Evolutionary conservation across 1,284 basidiomycete species (phyloP), one percentile per base, ranked within the genome.

Genomic region (Pseudozyma sp.): DNA sequence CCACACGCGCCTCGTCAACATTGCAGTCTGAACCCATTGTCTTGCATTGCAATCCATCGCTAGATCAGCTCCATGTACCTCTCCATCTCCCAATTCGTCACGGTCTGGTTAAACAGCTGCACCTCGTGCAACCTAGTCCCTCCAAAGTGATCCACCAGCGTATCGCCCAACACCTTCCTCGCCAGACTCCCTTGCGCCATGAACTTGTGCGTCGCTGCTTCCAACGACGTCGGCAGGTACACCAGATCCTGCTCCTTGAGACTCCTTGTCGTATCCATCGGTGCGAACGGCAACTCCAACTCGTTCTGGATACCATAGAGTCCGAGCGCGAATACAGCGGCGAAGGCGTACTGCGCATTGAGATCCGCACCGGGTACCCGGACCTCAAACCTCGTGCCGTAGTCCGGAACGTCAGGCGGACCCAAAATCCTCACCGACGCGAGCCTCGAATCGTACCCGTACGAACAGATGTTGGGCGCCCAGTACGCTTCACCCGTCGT

Each of bases 351-450:
- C 85, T 94, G 92, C 0, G 94, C 91, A 85, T 96, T 94, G 88
- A 97, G 93, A 81, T 98, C 95, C 42, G 95, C 95, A 17, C 96
- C 95, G 4, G 96, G 94, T n/a, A 98, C 90, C 49, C 95, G 91
- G 46, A 97, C 86, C 85, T 97, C 94, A 77, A 97, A 89, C 48
- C 96, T 88, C 1, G 96, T 96, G 3, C 92, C 93, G 7, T 90
- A 86, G 10, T 89, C 88, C 5, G 91, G 89, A 9, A 92, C 91
- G 7, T 92, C 91, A 0, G 95, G 96, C 3, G 95, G 94, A 0
- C 92, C 91, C 78, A 98, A 90, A 75, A 98, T 92, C 43, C 95
- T 90, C 58, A 98, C 89, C 10, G 93, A 94, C 2, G 94, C 94
- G 0, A 91, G 90, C 34, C 95, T 92, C 24, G 93, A 94, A 86